phyloP scores from a whole-genome alignment of 73 alveolate genomes.

The Tetrahymena malaccensis region DNA sequence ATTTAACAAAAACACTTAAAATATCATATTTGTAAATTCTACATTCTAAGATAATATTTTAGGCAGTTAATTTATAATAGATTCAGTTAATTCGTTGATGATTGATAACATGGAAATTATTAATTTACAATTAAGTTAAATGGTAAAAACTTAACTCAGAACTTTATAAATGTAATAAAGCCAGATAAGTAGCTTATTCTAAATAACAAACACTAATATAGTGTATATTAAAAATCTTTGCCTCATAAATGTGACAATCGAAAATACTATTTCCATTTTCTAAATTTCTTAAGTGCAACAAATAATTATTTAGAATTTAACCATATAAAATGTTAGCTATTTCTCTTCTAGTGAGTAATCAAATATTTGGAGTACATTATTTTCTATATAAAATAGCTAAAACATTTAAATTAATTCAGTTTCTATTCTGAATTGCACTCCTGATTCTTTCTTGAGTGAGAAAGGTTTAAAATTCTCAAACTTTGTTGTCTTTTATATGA shows the following conservation, averaged over 20 bases:
- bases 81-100: neutral
- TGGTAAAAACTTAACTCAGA: neutral
- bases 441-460: neutral
- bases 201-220: neutral
- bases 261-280: neutral
- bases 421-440: neutral
- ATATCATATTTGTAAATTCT: neutral
- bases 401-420: neutral
- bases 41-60: neutral
- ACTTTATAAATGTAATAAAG: neutral
- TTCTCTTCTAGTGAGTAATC: neutral
- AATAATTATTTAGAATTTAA: no score
- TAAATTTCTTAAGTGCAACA: neutral
- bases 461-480: neutral
- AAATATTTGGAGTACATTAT: neutral
- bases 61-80: neutral
- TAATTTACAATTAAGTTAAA: neutral
- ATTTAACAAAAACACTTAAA: neutral
- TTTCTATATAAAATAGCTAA: neutral
- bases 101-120: neutral
- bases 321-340: neutral
- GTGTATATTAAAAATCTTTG: neutral
- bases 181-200: neutral
- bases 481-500: neutral
- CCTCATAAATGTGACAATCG: neutral